Base-by-base conservation (phyloP, 768 basidiomycete species). In the Psilocybe tampanensis region DNA sequence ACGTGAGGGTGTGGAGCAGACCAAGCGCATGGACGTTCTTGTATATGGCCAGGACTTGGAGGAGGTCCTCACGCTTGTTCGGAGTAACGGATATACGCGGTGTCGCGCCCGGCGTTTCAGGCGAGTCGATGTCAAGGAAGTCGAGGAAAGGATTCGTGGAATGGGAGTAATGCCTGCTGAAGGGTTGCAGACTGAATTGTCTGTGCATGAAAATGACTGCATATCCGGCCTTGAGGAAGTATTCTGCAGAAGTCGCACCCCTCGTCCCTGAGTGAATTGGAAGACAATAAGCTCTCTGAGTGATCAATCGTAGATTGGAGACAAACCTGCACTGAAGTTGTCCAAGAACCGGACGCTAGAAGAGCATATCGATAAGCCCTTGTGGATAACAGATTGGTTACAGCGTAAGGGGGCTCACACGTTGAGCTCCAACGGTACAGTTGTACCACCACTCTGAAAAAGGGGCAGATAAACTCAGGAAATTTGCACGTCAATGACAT, bases 181-280 rank as follows among this genome's bases (percentile, higher is more conserved):
- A 99, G 0, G 97, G 97, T 66, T 97, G 94, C 42, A 98, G 83
- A 62, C 95, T 98, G 78, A 97, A 96, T 73, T 97, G 94, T 19
- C 96, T 81, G 72, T 99, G 96, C 85, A 99, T 91, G 77, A 99
- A 99, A 63, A 99, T 94, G 71, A 99, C 97, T 22, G 95, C 95
- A 76, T 98, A 98, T 55, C 89, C 91, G 7, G 91, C 87, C 64
- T 89, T 85, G 58, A 98, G 84, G 71, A 99, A 98, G 76, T 98
- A 97, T 73, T 99, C 97, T 2, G 97, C 96, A 18, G 97, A 98
- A 0, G 96, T 95, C 26, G 97, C 93, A 42, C 97, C 97, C 67
- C 97, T 83, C 18, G 97, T 99, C 51, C 96, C 95, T 92, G 54
- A n/a, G 62, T 8, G 36, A 53, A 41, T 34, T 44, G 50, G n/a